These are phyloP conservation scores for Kitagawia praeruptora DNA, from an alignment of 129 eudicot genomes.

Conservation along the genomic window DNA sequence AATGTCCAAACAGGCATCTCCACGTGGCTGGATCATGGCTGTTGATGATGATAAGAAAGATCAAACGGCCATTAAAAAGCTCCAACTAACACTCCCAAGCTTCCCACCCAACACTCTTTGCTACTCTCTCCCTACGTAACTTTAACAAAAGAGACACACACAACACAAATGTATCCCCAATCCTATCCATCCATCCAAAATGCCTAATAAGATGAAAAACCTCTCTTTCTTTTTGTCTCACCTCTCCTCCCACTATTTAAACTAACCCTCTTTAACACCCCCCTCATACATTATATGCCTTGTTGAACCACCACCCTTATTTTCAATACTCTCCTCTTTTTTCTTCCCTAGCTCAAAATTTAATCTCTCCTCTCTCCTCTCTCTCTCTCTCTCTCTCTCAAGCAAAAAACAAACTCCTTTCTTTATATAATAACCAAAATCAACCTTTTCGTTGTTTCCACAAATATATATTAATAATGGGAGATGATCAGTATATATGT, in stretches of 20 bases:
- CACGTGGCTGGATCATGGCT: background rate
- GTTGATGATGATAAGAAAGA: background rate
- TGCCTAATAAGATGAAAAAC: background rate
- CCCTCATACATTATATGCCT: too few species aligned
- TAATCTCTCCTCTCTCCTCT: background rate
- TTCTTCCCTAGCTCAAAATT: background rate
- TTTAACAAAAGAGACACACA: background rate
- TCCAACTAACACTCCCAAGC: conserved; percentile 14
- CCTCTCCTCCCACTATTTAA: conserved; percentile 15
- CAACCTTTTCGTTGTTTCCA: background rate
- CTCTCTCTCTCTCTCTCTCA: background rate
- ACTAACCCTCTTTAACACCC: background rate
- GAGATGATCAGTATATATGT: background rate
- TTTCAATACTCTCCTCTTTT: background rate
- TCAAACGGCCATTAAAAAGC: background rate
- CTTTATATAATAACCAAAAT: background rate
- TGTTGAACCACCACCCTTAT: conserved; percentile 10
- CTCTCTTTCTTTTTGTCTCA: background rate
- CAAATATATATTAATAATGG: background rate
- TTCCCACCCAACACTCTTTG: conserved; percentile 21
- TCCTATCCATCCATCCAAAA: background rate
- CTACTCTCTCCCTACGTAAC: background rate
- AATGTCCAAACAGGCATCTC: background rate
- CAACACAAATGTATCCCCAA: background rate
- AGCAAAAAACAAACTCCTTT: background rate